Evolutionary conservation across 2,329 filamentous ascomycete genomes (phyloP).

Genomic region (Blastomyces percursus): DNA sequence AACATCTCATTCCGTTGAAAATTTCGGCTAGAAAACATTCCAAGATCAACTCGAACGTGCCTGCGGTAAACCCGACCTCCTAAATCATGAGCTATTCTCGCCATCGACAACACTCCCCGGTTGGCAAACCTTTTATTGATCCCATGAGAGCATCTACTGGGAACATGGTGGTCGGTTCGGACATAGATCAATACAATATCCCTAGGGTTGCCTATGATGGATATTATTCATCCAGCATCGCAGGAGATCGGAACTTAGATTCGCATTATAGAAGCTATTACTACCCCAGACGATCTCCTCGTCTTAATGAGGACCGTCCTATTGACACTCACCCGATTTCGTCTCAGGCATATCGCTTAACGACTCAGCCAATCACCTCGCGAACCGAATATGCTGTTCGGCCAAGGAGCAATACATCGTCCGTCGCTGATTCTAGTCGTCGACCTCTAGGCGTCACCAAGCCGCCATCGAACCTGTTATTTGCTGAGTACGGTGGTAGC

Average conservation of each 20-base stretch:
- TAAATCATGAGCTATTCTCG: conserved; percentile 22
- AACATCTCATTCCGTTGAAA: background rate
- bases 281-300: conserved; percentile 11
- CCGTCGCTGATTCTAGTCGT: conserved; percentile 20
- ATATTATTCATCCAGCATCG: conserved; percentile 22
- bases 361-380: conserved; percentile 23
- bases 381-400: conserved; percentile 31
- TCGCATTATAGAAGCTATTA: conserved; percentile 6
- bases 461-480: conserved; percentile 19
- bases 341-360: conserved; percentile 24
- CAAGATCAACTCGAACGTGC: background rate
- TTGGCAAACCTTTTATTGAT: conserved; percentile 24
- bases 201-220: conserved; percentile 20
- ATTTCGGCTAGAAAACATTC: background rate
- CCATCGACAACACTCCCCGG: conserved; percentile 28
- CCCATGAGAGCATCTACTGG: conserved; percentile 34
- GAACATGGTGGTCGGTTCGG: conserved; percentile 26
- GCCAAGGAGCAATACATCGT: conserved; percentile 28
- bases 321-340: conserved; percentile 27
- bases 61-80: background rate
- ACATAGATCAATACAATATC: conserved; percentile 26
- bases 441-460: conserved; percentile 21
- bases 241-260: conserved; percentile 18
- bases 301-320: conserved; percentile 17
- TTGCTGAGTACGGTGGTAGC: conserved; percentile 5